A percentile compares a stretch with the other conserved stretches of the same genome.
phyloP scores from a whole-genome alignment of 768 basidiomycete genomes.

The Tulasnella sp. region DNA sequence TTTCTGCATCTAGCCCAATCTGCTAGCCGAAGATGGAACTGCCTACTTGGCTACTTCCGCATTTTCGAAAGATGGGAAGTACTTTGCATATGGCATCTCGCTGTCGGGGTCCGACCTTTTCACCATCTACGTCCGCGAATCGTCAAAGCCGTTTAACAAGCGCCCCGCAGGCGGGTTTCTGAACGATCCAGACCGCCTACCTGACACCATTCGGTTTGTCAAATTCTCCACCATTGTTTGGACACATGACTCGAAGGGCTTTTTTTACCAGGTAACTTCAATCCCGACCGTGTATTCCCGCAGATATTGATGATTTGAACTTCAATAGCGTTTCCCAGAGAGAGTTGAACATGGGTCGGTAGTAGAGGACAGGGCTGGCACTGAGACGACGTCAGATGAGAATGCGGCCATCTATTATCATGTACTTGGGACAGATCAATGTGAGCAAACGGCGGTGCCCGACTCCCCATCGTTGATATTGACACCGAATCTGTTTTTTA shows the following conservation, averaged over 20 bases:
- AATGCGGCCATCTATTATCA: conserved; percentile 78
- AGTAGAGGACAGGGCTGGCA: conserved; percentile 46
- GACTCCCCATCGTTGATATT: too few species aligned
- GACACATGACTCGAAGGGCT: conserved; percentile 75
- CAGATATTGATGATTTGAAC: background rate
- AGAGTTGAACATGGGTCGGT: conserved; percentile 45
- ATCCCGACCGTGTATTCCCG: background rate
- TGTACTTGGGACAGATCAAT: conserved; percentile 62
- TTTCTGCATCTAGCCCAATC: conserved; percentile 51
- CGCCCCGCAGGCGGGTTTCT: conserved; percentile 36
- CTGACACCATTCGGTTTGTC: conserved; percentile 66
- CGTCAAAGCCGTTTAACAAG: conserved; percentile 53
- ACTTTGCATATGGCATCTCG: conserved; percentile 71
- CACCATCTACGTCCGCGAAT: conserved; percentile 64
- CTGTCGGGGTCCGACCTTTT: conserved; percentile 67
- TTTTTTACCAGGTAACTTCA: conserved; percentile 66
- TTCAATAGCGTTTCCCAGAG: conserved; percentile 53
- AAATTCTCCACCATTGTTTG: conserved; percentile 72
- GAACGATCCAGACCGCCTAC: conserved; percentile 45
- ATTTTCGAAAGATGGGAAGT: conserved; percentile 65
- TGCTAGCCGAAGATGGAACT: conserved; percentile 67
- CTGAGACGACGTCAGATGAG: conserved; percentile 56
- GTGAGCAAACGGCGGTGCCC: conserved; percentile 35
- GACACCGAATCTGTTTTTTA: too few species aligned
- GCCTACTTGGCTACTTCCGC: conserved; percentile 56